Base-by-base conservation (phyloP, 148 eudicot species). In the Gaultheria prostrata region DNA sequence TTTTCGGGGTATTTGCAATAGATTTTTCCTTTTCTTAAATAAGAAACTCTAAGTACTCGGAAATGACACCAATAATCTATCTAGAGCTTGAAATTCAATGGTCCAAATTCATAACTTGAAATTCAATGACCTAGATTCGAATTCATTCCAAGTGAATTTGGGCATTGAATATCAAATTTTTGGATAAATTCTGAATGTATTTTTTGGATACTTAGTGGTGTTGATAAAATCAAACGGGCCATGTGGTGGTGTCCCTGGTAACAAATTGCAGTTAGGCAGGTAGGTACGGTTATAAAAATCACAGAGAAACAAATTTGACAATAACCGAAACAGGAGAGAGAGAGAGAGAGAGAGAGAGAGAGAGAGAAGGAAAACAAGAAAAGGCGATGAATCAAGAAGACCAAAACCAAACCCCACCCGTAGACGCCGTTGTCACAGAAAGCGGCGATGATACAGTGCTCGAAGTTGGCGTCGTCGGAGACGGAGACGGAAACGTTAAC, bases 361-460 rank as follows among this genome's bases (percentile, higher is more conserved):
- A 49, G 51, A 49, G n/a, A n/a, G 12, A 26, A 63, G 12, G n/a
- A 20, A 20, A 61, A 21, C 67, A 65, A 11, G 71, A 76, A 51
- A 84, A 45, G 17, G 74, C 78, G 79, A 78, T 81, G 82, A 77
- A 57, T 51, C 48, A 70, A 24, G 77, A 77, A 70, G 82, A 83
- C 87, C 90, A 53, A 83, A 86, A 80, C 87, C 86, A 80, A 83
- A 17, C 82, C 4, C 82, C 88, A 13, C 82, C 54, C 73, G 74
- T 80, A 13, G 86, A 82, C 82, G 69, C 85, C 84, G 74, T 69
- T 83, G 56, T 54, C 43, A 56, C 73, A 24, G 79, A 30, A 3
- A 7, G 70, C 83, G 71, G 82, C 71, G 82, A 63, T 46, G 82
- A 63, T 46, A 33, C 50, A 15, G 15, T 46, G 15, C 43, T 5